Conservation (phyloP, 495 filamentous ascomycete genomes). For the Daldinia concentrica region DNA sequence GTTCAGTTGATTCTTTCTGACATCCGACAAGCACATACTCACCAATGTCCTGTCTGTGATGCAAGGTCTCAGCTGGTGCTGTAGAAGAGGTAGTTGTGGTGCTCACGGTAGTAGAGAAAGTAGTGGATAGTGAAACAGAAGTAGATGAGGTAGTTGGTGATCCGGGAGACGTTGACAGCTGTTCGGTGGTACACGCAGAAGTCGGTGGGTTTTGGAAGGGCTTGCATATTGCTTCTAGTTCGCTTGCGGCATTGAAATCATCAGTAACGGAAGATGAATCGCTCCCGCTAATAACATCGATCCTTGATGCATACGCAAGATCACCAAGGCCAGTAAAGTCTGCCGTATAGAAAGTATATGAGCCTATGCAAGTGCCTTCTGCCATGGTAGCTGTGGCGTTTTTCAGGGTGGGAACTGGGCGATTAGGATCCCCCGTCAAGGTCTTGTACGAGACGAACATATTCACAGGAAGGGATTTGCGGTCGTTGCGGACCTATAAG, state of each 20-base stretch:
- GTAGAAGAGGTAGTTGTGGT: slow-evolving; percentile 39
- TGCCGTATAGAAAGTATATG: slow-evolving; percentile 63
- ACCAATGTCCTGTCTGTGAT: slow-evolving; percentile 49
- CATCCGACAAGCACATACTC: slow-evolving; percentile 56
- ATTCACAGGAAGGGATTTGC: slow-evolving; percentile 51
- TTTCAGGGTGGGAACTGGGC: slow-evolving; percentile 60
- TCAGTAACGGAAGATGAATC: slow-evolving; percentile 43
- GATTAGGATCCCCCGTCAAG: slow-evolving; percentile 52
- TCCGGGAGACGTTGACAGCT: slow-evolving; percentile 25
- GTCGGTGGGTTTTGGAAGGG: slow-evolving; percentile 49
- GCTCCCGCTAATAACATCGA: slow-evolving; percentile 58
- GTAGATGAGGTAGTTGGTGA: slow-evolving; percentile 43
- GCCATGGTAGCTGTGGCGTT: slow-evolving; percentile 56
- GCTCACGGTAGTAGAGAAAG: slow-evolving; percentile 37
- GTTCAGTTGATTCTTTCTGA: slow-evolving; percentile 54
- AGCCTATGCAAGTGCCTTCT: slow-evolving; percentile 59
- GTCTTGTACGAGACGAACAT: slow-evolving; percentile 61
- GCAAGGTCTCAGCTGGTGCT: slow-evolving; percentile 48
- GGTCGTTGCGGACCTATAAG: slow-evolving; percentile 60
- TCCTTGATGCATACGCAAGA: slow-evolving; percentile 57
- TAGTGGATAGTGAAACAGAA: slow-evolving; percentile 30
- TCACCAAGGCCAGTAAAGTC: slow-evolving; percentile 56
- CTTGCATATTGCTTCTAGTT: slow-evolving; percentile 53
- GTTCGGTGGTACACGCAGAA: slow-evolving; percentile 39
- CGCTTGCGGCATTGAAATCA: slow-evolving; percentile 54